These are phyloP conservation scores for Reticulascus tulasneorum DNA, from an alignment of 2,329 filamentous ascomycete species.

Conservation along the genomic window DNA sequence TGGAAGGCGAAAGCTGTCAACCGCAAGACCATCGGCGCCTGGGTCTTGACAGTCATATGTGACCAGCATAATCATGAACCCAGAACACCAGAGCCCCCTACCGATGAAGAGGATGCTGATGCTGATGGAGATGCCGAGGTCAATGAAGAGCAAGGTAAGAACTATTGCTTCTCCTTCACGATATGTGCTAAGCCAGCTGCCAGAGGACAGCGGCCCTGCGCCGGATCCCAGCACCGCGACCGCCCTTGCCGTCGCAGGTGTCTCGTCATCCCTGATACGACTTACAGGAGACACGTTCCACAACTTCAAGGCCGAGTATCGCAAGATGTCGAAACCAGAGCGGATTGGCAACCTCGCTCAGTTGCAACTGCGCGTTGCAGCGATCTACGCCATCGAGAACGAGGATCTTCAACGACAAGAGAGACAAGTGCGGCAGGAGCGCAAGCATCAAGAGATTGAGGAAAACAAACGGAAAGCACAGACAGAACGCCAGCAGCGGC, in stretches of 20 bases:
- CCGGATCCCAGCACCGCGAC: conserved; percentile 31
- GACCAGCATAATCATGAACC: conserved; percentile 42
- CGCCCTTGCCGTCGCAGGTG: conserved; percentile 35
- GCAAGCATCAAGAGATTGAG: conserved; percentile 33
- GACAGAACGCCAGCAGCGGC: conserved; percentile 14
- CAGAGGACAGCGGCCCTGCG: conserved; percentile 3
- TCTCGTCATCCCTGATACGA: conserved; percentile 32
- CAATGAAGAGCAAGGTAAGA: conserved; percentile 15
- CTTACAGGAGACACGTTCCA: conserved; percentile 40
- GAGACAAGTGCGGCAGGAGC: conserved; percentile 33
- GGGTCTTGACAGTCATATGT: conserved; percentile 40
- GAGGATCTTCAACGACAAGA: conserved; percentile 37
- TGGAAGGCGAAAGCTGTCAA: conserved; percentile 43
- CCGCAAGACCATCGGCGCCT: conserved; percentile 38
- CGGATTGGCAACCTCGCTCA: conserved; percentile 34
- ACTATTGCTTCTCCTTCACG: neutral
- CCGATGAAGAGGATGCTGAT: conserved; percentile 30
- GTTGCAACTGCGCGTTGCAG: conserved; percentile 37
- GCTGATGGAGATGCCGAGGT: conserved; percentile 20
- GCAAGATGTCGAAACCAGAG: conserved; percentile 36
- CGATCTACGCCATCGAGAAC: conserved; percentile 41
- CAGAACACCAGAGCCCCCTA: conserved; percentile 37
- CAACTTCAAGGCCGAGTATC: conserved; percentile 39
- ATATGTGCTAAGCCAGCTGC: no score
- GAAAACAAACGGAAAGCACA: conserved; percentile 24